phyloP scores from a whole-genome alignment of 2,329 filamentous ascomycete species.

The Setomelanomma holmii region DNA sequence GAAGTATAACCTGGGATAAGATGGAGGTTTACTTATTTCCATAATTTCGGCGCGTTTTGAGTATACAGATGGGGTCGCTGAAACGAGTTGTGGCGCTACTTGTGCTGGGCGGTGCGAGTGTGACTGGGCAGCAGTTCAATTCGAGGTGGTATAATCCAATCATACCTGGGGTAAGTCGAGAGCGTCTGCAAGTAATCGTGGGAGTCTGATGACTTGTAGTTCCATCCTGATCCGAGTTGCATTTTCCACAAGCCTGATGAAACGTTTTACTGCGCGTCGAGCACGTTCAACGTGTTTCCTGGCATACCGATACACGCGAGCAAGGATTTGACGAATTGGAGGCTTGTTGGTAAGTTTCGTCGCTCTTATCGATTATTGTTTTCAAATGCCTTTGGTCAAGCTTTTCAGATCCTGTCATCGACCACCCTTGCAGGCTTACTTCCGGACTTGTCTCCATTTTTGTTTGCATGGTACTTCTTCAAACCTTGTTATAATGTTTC shows the following conservation, averaged over 20 bases:
- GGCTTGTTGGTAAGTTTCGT: conserved; percentile 45
- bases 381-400: no score
- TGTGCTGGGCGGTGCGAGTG: not conserved
- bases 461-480: no score
- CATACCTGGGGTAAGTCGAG: conserved; percentile 49
- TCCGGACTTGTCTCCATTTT: no score
- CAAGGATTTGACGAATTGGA: conserved; percentile 61
- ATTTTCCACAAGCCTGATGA: conserved; percentile 51
- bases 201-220: conserved; percentile 22
- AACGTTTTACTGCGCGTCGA: conserved; percentile 61
- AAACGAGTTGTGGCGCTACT: not conserved
- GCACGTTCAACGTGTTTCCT: conserved; percentile 62
- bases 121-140: conserved; percentile 5
- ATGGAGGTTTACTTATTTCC: no score
- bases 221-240: conserved; percentile 59
- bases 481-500: no score
- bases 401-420: not conserved
- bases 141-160: conserved; percentile 52
- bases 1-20: not conserved
- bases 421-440: not conserved
- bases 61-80: not conserved
- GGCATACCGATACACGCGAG: conserved; percentile 62
- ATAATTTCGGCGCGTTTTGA: no score
- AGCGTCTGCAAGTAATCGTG: not conserved
- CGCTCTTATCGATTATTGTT: not conserved